Base-by-base conservation (phyloP, 2,329 filamentous ascomycete genomes). In the Penicillium sp. region DNA sequence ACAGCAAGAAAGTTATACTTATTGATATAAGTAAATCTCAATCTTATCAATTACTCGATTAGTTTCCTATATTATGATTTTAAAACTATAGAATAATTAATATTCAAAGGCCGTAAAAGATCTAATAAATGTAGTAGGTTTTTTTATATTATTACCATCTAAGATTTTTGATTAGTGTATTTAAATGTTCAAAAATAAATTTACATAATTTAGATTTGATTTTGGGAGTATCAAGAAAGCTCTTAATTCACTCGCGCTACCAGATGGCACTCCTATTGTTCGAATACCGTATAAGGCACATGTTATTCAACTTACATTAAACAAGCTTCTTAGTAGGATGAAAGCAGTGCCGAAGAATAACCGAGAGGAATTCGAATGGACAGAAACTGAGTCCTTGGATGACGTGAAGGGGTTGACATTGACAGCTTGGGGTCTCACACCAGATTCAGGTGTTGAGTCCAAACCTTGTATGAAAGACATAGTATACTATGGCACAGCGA, bases 261-360 rank as follows among this genome's bases (percentile, higher is more conserved):
- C 24, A 33, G 13, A 47, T 47, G 44, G 44, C 24, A 37, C 47
- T 33, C n/a, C 47, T 22, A 36, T 50, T 37, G 27, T 50, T 36
- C 47, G 47, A 36, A 22, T 50, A 19, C 47, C 47, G 6, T 50
- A 31, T 22, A 35, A 19, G n/a, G 49, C 49, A 5, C 11, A 50
- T 50, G 49, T 39, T 39, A 50, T 50, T 36, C 35, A 50, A 27
- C 49, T 50, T 18, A 50, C 18, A 10, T 39, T 50, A 50, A 50
- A 50, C 18, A n/a, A 50, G 33, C 49, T 50, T 39, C 49, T 50
- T 50, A 36, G 49, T 6, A 50, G 16, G 35, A 39, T 50, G 18
- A 36, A 50, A 39, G 49, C 13, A 37, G 18, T 37, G 11, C 49
- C 49, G 19, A 50, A 24, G 33, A 50, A 50, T 27, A 14, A 50